Base-by-base conservation (phyloP, 2,329 filamentous ascomycete species). In the Nigrograna mackinnonii region DNA sequence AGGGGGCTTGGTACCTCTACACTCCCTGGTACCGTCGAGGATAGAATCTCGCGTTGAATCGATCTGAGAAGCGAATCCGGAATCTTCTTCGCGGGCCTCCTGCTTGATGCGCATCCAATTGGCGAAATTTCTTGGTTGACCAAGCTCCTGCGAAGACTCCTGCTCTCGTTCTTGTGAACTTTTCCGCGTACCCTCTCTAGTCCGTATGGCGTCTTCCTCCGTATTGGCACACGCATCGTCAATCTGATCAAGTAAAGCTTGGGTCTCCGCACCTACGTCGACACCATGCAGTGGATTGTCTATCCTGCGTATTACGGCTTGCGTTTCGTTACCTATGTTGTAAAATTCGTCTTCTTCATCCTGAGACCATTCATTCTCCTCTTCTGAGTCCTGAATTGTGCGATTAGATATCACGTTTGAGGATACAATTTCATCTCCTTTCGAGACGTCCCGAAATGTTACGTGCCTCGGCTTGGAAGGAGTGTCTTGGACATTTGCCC, bases 341-440 rank as follows among this genome's bases (percentile, higher is more conserved):
- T 22, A 28, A 22, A 28, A 18, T 3, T 35, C n/a, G 4, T 59
- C 50, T 18, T 51, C 48, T 31, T 62, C 57, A 14, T 55, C 47
- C 6, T 55, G 16, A 11, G 12, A 16, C n/a, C 49, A 54, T 11
- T 51, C 58, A 18, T 52, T 52, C 36, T 66, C 62, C 18, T 66
- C 64, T 36, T 67, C 64, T 3, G 63, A 67, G 36, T 67, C 64
- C 21, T 52, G 56, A 14, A 67, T 60, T 3, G 53, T 55, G 28
- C 56, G 61, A 20, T 49, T 46, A 11, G 11, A 12, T 11, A 28
- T 3, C 24, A 28, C 11, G 14, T 11, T 11, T 12, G 14, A 14
- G 14, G 24, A 14, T 28, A 14, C 11, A 13, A 44, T 34, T 12
- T 51, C 37, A 16, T 50, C 35, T 1, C 41, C 22, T n/a, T n/a